Evolutionary conservation across 1,284 basidiomycete species (phyloP).

Genomic region (Cutaneotrichosporon sp.): DNA sequence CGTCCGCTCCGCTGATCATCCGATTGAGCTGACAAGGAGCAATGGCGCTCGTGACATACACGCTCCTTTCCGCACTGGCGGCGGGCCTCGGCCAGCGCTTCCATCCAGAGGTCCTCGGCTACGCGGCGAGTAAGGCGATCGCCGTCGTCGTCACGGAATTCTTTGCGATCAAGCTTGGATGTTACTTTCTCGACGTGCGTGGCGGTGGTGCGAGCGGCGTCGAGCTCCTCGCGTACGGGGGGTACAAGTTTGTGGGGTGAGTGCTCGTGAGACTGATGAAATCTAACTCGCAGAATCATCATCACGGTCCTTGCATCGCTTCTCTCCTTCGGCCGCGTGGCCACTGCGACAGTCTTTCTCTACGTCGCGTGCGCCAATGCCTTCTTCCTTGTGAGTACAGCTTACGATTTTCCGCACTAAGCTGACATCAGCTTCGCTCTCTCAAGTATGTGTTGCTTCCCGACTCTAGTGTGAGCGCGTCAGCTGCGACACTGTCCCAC

Average conservation of each 20-base stretch:
- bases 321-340: slow-evolving; percentile 59
- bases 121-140: slow-evolving; percentile 78
- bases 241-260: slow-evolving; percentile 97
- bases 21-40: slow-evolving; percentile 55
- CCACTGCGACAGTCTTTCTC: slow-evolving; percentile 72
- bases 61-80: slow-evolving; percentile 80
- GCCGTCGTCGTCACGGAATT: slow-evolving; percentile 82
- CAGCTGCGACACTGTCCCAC: slow-evolving; percentile 67
- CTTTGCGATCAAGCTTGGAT: slow-evolving; percentile 80
- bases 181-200: slow-evolving; percentile 83
- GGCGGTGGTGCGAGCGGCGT: slow-evolving; percentile 65
- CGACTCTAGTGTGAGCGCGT: slow-evolving; percentile 56
- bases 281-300: slow-evolving; percentile 43
- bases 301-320: slow-evolving; percentile 47
- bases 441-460: slow-evolving; percentile 87
- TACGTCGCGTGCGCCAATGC: slow-evolving; percentile 87
- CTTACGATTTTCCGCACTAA: not conserved
- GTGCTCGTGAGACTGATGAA: slow-evolving; percentile 15
- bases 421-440: slow-evolving; percentile 65
- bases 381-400: slow-evolving; percentile 78
- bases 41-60: slow-evolving; percentile 96
- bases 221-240: slow-evolving; percentile 69
- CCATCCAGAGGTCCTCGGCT: slow-evolving; percentile 84
- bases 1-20: slow-evolving; percentile 42
- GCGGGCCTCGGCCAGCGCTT: slow-evolving; percentile 81